A percentile compares a stretch with the other conserved stretches of the same genome.
Conservation (phyloP, 257 asterid species). For the Solanum pimpinellifolium region DNA sequence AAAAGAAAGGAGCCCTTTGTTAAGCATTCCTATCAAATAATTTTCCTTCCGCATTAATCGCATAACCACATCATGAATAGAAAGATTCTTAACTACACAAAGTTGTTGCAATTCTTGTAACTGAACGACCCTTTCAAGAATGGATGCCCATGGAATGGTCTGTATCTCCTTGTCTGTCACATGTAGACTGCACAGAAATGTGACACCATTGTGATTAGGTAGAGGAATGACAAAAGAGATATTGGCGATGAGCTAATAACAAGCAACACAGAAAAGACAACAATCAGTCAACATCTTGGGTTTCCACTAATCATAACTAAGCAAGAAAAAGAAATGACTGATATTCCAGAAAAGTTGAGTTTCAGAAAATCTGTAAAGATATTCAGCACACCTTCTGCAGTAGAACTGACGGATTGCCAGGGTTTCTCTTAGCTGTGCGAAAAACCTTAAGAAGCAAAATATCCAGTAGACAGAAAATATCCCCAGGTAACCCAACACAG, state of each 20-base stretch:
- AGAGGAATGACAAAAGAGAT: background rate
- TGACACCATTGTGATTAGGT: background rate
- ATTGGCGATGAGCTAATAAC: background rate
- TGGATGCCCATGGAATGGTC: conserved; percentile 87
- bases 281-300: background rate
- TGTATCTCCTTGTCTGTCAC: conserved; percentile 84
- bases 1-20: conserved; percentile 89
- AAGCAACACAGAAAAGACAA: background rate
- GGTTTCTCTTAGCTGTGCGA: conserved; percentile 80
- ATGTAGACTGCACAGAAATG: conserved; percentile 50
- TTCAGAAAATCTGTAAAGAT: background rate
- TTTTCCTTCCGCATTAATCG: conserved; percentile 95
- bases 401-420: conserved; percentile 77
- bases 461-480: conserved; percentile 74
- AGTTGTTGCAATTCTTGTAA: conserved; percentile 57
- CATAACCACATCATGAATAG: conserved; percentile 82
- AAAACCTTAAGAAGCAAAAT: conserved; percentile 74
- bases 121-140: conserved; percentile 74
- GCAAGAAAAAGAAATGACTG: background rate
- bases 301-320: background rate
- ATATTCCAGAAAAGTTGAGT: background rate
- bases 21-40: conserved; percentile 95
- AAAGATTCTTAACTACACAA: conserved; percentile 79
- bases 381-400: conserved; percentile 47
- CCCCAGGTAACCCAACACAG: conserved; percentile 78